Evolutionary conservation across 306 rosid species (phyloP).

Genomic region (Luffa aegyptiaca): DNA sequence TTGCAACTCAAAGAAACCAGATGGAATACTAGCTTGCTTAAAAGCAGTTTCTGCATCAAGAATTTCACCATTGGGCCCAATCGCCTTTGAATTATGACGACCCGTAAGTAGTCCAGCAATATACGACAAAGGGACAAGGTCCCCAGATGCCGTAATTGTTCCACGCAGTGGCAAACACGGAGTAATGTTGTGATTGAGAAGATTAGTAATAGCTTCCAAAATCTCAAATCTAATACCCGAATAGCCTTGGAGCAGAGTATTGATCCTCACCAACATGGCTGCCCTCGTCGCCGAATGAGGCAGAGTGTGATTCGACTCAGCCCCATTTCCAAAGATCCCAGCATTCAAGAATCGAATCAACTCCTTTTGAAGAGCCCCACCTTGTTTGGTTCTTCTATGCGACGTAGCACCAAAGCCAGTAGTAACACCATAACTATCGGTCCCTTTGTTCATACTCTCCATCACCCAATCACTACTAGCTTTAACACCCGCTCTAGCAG

Average conservation of each 20-base stretch:
- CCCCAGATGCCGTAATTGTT: conserved; percentile 73
- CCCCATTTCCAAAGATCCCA: conserved; percentile 69
- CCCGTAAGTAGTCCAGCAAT: conserved; percentile 74
- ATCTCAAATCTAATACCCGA: conserved; percentile 86
- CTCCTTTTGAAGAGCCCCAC: conserved; percentile 81
- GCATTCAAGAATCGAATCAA: conserved; percentile 79
- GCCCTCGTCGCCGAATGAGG: conserved; percentile 79
- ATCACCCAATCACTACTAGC: conserved; percentile 95
- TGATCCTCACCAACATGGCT: conserved; percentile 72
- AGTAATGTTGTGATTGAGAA: conserved; percentile 55
- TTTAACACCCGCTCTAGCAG: conserved; percentile 52
- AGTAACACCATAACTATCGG: conserved; percentile 79
- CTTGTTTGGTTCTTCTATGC: conserved; percentile 70
- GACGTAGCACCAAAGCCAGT: conserved; percentile 95
- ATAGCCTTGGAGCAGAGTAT: conserved; percentile 88
- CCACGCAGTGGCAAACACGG: conserved; percentile 84
- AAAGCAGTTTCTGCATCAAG: conserved; percentile 54
- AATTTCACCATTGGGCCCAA: conserved; percentile 51
- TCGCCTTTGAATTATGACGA: conserved; percentile 57
- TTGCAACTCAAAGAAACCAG: conserved; percentile 69
- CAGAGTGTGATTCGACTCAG: conserved; percentile 54
- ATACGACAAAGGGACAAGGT: conserved; percentile 81
- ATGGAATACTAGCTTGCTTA: conserved; percentile 31
- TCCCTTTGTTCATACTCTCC: conserved; percentile 64
- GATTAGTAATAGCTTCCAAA: conserved; percentile 64